Conservation (phyloP, 108 stramenopile species). For the Fistulifera pelliculosa region DNA sequence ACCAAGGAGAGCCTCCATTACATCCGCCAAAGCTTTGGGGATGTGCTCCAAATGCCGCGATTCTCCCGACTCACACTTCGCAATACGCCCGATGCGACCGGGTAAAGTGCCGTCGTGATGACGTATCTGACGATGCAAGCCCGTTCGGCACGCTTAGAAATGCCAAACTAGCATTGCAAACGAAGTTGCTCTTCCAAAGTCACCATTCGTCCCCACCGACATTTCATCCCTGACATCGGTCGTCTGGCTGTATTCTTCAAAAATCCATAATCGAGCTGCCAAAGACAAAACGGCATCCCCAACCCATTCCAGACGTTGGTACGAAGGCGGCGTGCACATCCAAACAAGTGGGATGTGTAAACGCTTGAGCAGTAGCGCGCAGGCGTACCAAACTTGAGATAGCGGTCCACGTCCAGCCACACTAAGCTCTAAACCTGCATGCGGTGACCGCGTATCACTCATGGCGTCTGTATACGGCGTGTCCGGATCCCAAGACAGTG, state of each 20-base stretch:
- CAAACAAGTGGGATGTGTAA: constrained; percentile 52
- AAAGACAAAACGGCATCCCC: constrained; percentile 63
- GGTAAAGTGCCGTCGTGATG: constrained; percentile 47
- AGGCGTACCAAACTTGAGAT: constrained; percentile 13
- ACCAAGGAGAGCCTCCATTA: constrained; percentile 50
- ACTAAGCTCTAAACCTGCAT: too few relatives aligned
- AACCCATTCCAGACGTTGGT: constrained; percentile 59
- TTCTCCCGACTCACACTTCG: constrained; percentile 19
- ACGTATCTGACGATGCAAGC: constrained; percentile 36
- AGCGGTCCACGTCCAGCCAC: too few relatives aligned
- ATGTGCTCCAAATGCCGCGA: constrained; percentile 47
- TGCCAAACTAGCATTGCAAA: constrained; percentile 49
- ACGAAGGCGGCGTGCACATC: constrained; percentile 34
- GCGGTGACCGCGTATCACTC: too few relatives aligned
- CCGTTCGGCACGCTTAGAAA: constrained; percentile 30
- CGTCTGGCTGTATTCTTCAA: constrained; percentile 10
- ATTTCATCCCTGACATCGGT: constrained; percentile 20
- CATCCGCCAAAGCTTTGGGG: constrained; percentile 51
- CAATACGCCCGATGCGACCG: constrained; percentile 36
- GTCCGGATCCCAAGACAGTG: neutral
- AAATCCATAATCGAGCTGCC: constrained; percentile 47
- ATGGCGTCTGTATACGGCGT: neutral
- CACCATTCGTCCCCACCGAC: constrained; percentile 43
- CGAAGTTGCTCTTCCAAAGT: constrained; percentile 34
- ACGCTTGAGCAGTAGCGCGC: constrained; percentile 40